Evolutionary conservation across 331 rosid genomes (phyloP), one percentile per base, ranked within the genome.

Genomic region (Quercus tomentella): DNA sequence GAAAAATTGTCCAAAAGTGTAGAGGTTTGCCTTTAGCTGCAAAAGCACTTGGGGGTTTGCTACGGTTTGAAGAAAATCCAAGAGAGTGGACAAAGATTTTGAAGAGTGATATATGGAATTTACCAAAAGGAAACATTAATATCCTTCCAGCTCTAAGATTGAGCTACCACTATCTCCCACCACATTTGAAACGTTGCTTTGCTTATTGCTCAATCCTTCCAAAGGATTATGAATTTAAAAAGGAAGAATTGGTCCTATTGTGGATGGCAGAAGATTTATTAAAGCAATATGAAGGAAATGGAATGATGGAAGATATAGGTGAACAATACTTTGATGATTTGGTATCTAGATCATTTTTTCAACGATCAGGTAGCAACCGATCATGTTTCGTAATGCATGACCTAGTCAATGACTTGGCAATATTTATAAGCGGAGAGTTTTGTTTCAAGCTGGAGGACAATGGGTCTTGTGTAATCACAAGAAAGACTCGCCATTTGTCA

Each of bases 251-350:
- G 7, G 80, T 85, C 26, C 28, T 23, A 2, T 0, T 74, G 7
- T 88, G 91, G 89, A 88, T 85, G 87, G 86, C 85, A 2, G 88
- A 86, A 55, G 80, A 82, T 54, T 71, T 81, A 37, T 6, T 56
- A 28, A 72, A 77, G 18, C 45, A 51, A 49, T 26, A 35, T 0
- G 4, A 71, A 49, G 28, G 41, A 51, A 25, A 4, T 9, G 58
- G 28, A 8, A 28, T 0, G 2, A 65, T 65, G 15, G 70, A 65
- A 30, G 3, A 65, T 2, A 11, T 65, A 17, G 70, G 70, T 6
- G 23, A 30, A 1, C 14, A 16, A 6, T 65, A 3, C 22, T 65
- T 65, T 4, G 5, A 6, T 2, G 70, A 6, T 65, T 3, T 65
- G 3, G 22, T 31, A 6, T 28, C 45, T 6, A 65, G 70, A 28